These are phyloP conservation scores for Pyrenochaeta sp. DNA, from an alignment of 2,329 filamentous ascomycete species.

Conservation along the genomic window DNA sequence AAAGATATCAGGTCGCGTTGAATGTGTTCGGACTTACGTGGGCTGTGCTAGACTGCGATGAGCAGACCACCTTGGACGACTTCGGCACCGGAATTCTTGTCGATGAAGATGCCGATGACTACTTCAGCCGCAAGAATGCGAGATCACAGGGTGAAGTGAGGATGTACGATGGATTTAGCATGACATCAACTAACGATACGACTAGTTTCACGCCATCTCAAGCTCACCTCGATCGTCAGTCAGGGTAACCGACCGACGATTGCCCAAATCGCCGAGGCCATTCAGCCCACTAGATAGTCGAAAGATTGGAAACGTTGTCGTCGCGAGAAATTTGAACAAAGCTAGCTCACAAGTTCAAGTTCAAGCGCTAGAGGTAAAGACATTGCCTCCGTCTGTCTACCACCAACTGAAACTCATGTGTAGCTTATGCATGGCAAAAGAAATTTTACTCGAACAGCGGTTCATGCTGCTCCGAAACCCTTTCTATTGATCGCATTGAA, in stretches of 20 bases:
- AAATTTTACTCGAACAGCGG: constrained; percentile 76
- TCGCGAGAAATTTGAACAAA: constrained; percentile 80
- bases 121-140: constrained; percentile 23
- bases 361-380: constrained; percentile 69
- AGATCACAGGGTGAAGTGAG: constrained; percentile 23
- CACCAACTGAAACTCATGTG: constrained; percentile 17
- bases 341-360: constrained; percentile 81
- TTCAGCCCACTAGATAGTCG: constrained; percentile 54
- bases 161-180: neutral
- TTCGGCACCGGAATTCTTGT: constrained; percentile 76
- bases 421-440: constrained; percentile 81
- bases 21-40: constrained; percentile 76
- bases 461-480: constrained; percentile 75
- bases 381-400: neutral
- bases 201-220: constrained; percentile 24
- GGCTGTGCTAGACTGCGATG: constrained; percentile 74
- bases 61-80: constrained; percentile 78
- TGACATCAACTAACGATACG: constrained; percentile 8
- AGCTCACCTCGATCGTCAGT: too few relatives aligned
- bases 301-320: constrained; percentile 79
- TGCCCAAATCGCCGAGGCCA: constrained; percentile 42
- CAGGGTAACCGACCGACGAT: constrained; percentile 25
- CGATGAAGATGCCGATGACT: constrained; percentile 35
- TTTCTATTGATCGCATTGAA: constrained; percentile 85
- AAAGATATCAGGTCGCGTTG: constrained; percentile 64